Evolutionary conservation across 2,329 filamentous ascomycete species (phyloP), one percentile per base, ranked within the genome.

Genomic region (Talaromyces marneffei): DNA sequence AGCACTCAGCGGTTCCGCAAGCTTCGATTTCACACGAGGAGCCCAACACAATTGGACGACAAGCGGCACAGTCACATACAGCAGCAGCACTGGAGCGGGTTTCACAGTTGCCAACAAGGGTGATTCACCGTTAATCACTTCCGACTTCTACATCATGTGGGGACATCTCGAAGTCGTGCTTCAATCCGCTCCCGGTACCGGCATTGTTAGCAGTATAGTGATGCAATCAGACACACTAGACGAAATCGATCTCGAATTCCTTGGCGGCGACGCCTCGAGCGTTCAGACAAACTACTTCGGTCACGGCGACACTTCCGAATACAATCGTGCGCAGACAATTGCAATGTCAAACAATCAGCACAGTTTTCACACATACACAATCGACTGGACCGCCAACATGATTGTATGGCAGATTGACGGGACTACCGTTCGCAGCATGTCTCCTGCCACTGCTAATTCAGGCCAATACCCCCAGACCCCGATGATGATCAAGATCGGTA

Each of bases 91-190:
- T 72, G 94, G 94, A 62, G 92, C 84, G 27, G 85, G 84, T 16
- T 95, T 99, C 74, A 92, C 90, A 27, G 87, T 99, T 57, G 77
- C 85, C 57, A 79, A 87, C 70, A 82, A 87, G 56, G 92, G 93
- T 61, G 91, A 99, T 72, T 85, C 91, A 2, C 94, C 94, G 0
- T 89, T 93, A 74, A 85, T 99, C 64, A 83, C 84, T 66, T 96
- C 92, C 64, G 85, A 94, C 70, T 97, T 96, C 85, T 97, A 97
- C 82, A 96, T 99, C 79, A 97, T 99, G 94, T 99, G 97, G 74
- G 94, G 94, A 67, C 89, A 88, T 65, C 90, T 97, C 71, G 89
- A 96, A 66, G 85, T 92, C 67, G 87, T 85, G 33, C 83, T 97
- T 80, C 92, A 93, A 77, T 87, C 91, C 27, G 92, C 94, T 9